These are phyloP conservation scores for Talaromyces sp. DNA, from an alignment of 2,329 filamentous ascomycete genomes.

Conservation along the genomic window DNA sequence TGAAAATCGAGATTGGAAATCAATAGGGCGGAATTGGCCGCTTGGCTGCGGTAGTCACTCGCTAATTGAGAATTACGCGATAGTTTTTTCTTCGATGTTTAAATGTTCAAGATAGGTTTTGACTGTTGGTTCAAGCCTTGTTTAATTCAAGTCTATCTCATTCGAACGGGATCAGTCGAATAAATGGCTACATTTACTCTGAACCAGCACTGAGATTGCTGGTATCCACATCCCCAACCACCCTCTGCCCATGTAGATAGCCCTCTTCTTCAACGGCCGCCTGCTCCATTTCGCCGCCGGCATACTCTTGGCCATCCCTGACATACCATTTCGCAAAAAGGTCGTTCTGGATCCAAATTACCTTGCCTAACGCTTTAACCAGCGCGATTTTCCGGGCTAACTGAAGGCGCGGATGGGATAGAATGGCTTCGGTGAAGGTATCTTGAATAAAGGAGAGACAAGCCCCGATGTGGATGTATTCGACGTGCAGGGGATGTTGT, in stretches of 20 bases:
- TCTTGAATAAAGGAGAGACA: conserved; percentile 73
- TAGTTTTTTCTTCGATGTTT: no score
- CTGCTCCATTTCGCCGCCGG: conserved; percentile 38
- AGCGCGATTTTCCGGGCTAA: conserved; percentile 66
- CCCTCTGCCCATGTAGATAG: conserved; percentile 58
- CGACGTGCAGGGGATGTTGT: conserved; percentile 67
- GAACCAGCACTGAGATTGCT: no score
- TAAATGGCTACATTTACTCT: no score
- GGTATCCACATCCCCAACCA: conserved; percentile 32
- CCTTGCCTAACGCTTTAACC: conserved; percentile 70
- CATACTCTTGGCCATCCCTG: conserved; percentile 59
- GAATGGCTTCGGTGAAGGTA: conserved; percentile 68
- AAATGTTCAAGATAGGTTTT: no score
- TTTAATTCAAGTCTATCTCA: no score
- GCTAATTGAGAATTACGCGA: no score
- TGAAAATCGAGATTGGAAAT: no score
- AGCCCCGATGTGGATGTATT: conserved; percentile 73
- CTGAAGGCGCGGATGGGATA: conserved; percentile 63
- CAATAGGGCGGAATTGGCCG: no score
- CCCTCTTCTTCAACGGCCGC: conserved; percentile 57
- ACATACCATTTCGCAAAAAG: conserved; percentile 80
- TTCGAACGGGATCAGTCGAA: no score
- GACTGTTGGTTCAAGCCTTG: no score
- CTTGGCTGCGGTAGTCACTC: no score
- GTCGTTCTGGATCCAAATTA: conserved; percentile 86